A percentile compares a stretch with the other conserved stretches of the same genome.
Conservation (phyloP, 2,329 filamentous ascomycete genomes). For the Coleophoma eucalyptorum region DNA sequence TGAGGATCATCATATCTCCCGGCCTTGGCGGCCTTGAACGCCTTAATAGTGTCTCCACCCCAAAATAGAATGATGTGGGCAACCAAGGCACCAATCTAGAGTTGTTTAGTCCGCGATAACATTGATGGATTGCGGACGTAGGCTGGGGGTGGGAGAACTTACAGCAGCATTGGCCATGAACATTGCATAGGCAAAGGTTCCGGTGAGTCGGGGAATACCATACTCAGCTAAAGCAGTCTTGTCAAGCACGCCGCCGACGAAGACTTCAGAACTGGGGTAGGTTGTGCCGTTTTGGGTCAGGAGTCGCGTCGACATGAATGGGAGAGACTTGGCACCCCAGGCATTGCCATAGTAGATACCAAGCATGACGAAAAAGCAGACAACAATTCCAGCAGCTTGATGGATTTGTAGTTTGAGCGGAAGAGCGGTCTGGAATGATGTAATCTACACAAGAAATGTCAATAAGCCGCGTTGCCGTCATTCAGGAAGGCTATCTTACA, state of each 20-base stretch:
- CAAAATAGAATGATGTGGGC: constrained; percentile 50
- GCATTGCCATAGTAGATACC: constrained; percentile 38
- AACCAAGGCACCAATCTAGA: constrained; percentile 51
- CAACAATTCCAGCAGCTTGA: constrained; percentile 37
- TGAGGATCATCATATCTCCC: constrained; percentile 45
- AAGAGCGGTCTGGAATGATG: constrained; percentile 47
- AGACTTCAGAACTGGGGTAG: constrained; percentile 39
- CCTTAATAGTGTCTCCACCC: constrained; percentile 44
- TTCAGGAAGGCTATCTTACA: constrained; percentile 30
- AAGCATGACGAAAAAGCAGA: constrained; percentile 46
- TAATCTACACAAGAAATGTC: constrained; percentile 36
- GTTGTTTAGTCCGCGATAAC: constrained; percentile 2
- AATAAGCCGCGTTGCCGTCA: background rate
- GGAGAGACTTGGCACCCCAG: constrained; percentile 35
- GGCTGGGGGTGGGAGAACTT: constrained; percentile 19
- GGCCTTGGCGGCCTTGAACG: constrained; percentile 41
- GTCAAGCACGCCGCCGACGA: constrained; percentile 36
- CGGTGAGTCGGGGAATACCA: constrained; percentile 44
- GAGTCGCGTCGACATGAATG: constrained; percentile 38
- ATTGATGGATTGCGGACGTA: rapidly evolving
- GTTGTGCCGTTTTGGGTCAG: constrained; percentile 32
- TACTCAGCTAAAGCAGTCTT: constrained; percentile 34
- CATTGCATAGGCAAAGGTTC: constrained; percentile 47
- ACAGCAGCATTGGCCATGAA: constrained; percentile 55
- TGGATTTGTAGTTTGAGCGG: constrained; percentile 48